Evolutionary conservation across 2,329 filamentous ascomycete species (phyloP), one percentile per base, ranked within the genome.

Genomic region (Trichoderma sp.): DNA sequence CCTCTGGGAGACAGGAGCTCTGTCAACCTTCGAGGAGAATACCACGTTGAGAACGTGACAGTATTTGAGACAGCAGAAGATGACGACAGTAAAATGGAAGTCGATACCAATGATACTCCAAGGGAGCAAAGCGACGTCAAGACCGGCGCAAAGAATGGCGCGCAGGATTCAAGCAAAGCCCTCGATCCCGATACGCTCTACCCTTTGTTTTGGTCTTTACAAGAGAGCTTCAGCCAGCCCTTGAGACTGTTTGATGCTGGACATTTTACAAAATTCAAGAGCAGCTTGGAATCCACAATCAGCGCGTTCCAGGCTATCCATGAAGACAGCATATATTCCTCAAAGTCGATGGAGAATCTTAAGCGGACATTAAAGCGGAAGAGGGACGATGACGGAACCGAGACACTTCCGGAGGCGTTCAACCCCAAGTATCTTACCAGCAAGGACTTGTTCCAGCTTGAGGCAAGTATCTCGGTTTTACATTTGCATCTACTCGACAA

Each of bases 351-450:
- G 3, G 91, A 93, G 59, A 94, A 95, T 71, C 86, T 87, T 64
- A 92, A 91, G 77, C 90, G 89, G 77, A 91, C 90, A 35, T 81
- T 88, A 71, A 97, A 95, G 84, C 91, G 94, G 75, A 97, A 95
- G 83, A 87, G 89, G 60, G 88, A 89, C 12, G 78, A 78, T 21
- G 88, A 88, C 59, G 85, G 85, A 33, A 88, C 91, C 69, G 90
- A 90, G 8, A 89, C 91, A 73, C 77, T 78, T 18, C 78, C 80
- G 1, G 83, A 83, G 71, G 79, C 82, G 29, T 98, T 98, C 85
- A 99, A 99, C 80, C 96, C 97, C 1, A 99, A 98, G 82, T 99
- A 99, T 82, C 89, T 99, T 21, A 99, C 97, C n/a, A 98, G 95
- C 83, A 91, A 93, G 78, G 97, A 99, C 82, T 88, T 99, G 1